Percentiles rank a stretch among this genome's conserved stretches.
These are phyloP conservation scores for Conticribra weissflogii DNA, from an alignment of 108 stramenopile species.

Conservation along the genomic window DNA sequence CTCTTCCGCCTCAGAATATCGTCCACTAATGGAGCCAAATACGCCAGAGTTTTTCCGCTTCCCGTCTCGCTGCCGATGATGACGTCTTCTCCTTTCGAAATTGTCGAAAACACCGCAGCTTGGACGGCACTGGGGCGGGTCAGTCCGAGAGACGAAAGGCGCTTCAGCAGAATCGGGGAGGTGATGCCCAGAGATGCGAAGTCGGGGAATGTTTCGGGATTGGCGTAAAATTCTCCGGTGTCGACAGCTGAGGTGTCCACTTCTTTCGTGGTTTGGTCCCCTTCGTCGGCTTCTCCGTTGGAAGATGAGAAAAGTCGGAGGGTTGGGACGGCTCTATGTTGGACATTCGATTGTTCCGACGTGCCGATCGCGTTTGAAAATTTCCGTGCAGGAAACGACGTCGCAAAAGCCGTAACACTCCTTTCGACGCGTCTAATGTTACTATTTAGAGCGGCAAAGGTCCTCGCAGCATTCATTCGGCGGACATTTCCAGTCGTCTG, in stretches of 20 bases:
- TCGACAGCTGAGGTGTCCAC: not conserved
- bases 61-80: slow-evolving; percentile 96
- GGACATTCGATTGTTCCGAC: too few relatives aligned
- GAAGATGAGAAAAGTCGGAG: not conserved
- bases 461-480: too few relatives aligned
- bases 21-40: slow-evolving; percentile 89
- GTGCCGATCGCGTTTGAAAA: too few relatives aligned
- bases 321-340: not conserved
- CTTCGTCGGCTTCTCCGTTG: not conserved
- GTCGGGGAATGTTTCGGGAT: slow-evolving; percentile 23
- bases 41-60: slow-evolving; percentile 95
- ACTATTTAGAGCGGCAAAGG: too few relatives aligned
- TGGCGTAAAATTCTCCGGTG: slow-evolving; percentile 8
- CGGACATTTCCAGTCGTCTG: not conserved
- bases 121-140: slow-evolving; percentile 76
- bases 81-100: slow-evolving; percentile 58
- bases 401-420: too few relatives aligned
- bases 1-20: slow-evolving; percentile 68
- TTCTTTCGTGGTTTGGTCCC: too few relatives aligned
- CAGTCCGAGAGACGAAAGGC: slow-evolving; percentile 55
- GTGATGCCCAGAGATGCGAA: slow-evolving; percentile 76
- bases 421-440: too few relatives aligned
- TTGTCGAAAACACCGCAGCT: slow-evolving; percentile 61
- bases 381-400: too few relatives aligned
- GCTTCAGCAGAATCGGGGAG: slow-evolving; percentile 63